Percentiles rank a stretch among this genome's conserved stretches.
Conservation (phyloP, 2,329 filamentous ascomycete genomes). For the Trichoderma brevicompactum region DNA sequence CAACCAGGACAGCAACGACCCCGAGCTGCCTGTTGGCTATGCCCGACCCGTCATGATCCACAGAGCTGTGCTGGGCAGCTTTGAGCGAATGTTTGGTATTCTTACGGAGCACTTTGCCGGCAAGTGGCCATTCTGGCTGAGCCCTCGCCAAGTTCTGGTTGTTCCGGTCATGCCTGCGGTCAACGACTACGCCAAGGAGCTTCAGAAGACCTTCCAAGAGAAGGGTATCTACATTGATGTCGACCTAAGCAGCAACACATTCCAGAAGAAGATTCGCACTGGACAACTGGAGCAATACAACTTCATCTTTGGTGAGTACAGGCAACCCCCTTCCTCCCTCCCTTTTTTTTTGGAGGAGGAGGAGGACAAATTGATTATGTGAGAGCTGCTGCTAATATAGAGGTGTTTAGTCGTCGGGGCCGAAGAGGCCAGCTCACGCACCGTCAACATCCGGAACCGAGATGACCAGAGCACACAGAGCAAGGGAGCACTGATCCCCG, state of each 20-base stretch:
- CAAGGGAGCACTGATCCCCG: slow-evolving; percentile 61
- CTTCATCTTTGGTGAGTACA: slow-evolving; percentile 70
- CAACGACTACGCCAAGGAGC: slow-evolving; percentile 76
- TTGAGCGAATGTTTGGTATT: slow-evolving; percentile 72
- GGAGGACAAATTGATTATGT: slow-evolving; percentile 27
- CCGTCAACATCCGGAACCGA: slow-evolving; percentile 67
- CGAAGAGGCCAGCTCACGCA: slow-evolving; percentile 62
- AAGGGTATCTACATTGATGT: slow-evolving; percentile 70
- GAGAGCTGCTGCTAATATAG: slow-evolving; percentile 3
- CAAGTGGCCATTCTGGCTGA: slow-evolving; percentile 90
- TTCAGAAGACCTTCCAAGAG: slow-evolving; percentile 69
- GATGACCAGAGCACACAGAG: slow-evolving; percentile 66
- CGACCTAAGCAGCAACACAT: slow-evolving; percentile 68
- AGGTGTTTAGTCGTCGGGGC: slow-evolving; percentile 59
- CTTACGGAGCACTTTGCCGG: slow-evolving; percentile 83
- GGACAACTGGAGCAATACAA: slow-evolving; percentile 83
- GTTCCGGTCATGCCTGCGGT: slow-evolving; percentile 73
- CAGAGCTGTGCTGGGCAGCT: slow-evolving; percentile 75
- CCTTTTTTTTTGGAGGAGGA: not conserved
- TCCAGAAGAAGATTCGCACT: slow-evolving; percentile 87
- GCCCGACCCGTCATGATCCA: slow-evolving; percentile 86
- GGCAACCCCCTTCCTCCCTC: no score
- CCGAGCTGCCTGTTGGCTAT: slow-evolving; percentile 67
- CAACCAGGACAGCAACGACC: slow-evolving; percentile 50
- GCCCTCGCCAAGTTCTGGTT: slow-evolving; percentile 73